phyloP scores from a whole-genome alignment of 371 early-diverging fungal species.

The Lichtheimia corymbifera region DNA sequence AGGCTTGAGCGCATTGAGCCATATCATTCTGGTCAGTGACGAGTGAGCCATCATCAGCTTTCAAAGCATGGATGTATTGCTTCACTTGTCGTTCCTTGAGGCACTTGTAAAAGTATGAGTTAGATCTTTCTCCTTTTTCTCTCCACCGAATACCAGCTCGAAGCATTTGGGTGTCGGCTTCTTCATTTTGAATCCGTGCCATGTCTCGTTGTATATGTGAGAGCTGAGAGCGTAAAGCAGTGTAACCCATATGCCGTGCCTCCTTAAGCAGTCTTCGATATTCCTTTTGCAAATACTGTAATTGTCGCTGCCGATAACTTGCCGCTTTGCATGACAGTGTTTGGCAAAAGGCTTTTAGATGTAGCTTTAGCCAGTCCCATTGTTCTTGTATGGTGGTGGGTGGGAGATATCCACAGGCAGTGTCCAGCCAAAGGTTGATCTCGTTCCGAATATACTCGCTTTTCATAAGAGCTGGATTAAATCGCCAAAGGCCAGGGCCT shows the following conservation, averaged over 20 bases:
- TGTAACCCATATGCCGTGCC: not conserved
- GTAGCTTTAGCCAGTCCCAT: no score
- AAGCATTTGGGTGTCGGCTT: not conserved
- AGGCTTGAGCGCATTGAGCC: not conserved
- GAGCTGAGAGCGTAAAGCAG: not conserved
- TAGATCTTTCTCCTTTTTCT: constrained; percentile 31
- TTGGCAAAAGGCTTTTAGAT: constrained; percentile 3
- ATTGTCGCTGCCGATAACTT: no score
- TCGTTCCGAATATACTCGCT: no score
- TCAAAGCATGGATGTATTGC: constrained; percentile 16
- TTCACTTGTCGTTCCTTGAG: constrained; percentile 13
- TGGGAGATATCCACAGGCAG: no score
- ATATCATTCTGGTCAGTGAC: not conserved
- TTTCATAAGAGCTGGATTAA: not conserved
- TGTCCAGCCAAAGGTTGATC: no score
- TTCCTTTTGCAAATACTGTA: no score
- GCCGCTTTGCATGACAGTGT: not conserved
- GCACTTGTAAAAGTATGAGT: constrained; percentile 24
- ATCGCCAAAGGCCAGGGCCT: constrained; percentile 9
- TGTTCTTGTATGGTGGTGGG: no score
- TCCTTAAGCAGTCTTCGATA: no score
- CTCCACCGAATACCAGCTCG: constrained; percentile 11
- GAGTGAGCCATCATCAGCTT: not conserved
- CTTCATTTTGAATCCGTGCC: not conserved
- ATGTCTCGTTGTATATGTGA: not conserved